A percentile compares a stretch with the other conserved stretches of the same genome.
phyloP scores from a whole-genome alignment of 345 rosid species.

The Anacardium occidentale region DNA sequence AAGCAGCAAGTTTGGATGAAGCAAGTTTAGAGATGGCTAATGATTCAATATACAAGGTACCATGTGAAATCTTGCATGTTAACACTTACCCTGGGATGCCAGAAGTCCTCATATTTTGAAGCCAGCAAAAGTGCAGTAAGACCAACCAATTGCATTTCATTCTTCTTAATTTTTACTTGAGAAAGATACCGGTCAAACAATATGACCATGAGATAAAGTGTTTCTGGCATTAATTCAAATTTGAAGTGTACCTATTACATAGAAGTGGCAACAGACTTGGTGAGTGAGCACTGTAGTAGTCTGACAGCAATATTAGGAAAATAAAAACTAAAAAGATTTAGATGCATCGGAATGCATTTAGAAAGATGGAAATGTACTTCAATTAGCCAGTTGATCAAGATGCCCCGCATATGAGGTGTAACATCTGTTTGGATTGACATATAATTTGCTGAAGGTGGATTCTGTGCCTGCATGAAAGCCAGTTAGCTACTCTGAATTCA shows the following conservation, averaged over 20 bases:
- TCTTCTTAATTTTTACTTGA: constrained; percentile 64
- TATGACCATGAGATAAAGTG: constrained; percentile 81
- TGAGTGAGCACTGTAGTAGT: constrained; percentile 22
- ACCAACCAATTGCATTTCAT: constrained; percentile 89
- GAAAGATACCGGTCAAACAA: constrained; percentile 81
- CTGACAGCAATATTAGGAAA: constrained; percentile 9
- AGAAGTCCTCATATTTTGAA: constrained; percentile 92
- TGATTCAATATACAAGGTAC: not conserved
- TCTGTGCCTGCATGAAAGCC: constrained; percentile 52
- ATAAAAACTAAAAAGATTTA: constrained; percentile 13
- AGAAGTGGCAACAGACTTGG: not conserved
- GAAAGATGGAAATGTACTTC: constrained; percentile 54
- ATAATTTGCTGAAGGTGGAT: constrained; percentile 52
- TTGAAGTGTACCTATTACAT: constrained; percentile 73
- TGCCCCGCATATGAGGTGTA: constrained; percentile 75
- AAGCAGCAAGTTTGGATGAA: not conserved
- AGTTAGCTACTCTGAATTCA: constrained; percentile 20
- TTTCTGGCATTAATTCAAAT: constrained; percentile 87
- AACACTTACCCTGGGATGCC: constrained; percentile 87
- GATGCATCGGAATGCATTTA: not conserved
- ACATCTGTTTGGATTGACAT: constrained; percentile 58
- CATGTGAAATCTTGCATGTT: not conserved
- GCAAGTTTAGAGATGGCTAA: constrained; percentile 1
- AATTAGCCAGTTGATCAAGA: constrained; percentile 91
- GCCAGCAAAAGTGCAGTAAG: constrained; percentile 81